phyloP scores from a whole-genome alignment of 1,284 basidiomycete genomes.

The Tremellales sp. region DNA sequence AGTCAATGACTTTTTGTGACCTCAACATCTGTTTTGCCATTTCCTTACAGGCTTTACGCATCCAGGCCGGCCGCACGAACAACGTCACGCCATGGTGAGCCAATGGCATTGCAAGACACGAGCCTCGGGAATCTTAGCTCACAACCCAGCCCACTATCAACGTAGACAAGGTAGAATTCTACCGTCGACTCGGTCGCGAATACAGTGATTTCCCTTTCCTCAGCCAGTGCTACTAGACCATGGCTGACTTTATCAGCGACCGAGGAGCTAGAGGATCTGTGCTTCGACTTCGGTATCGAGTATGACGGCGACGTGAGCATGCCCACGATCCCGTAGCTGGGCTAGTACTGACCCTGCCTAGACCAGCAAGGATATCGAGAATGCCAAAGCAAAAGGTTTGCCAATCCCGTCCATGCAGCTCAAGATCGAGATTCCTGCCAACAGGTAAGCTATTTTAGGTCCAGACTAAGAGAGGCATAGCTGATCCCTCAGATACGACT shows the following conservation, averaged over 20 bases:
- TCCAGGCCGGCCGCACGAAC: too few species aligned
- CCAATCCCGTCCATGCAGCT: conserved; percentile 83
- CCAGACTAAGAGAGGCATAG: neutral
- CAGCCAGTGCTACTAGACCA: neutral
- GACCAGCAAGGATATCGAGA: conserved; percentile 86
- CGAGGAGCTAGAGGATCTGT: conserved; percentile 90
- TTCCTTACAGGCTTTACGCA: too few species aligned
- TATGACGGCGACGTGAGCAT: conserved; percentile 86
- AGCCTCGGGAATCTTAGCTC: too few species aligned
- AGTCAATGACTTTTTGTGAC: too few species aligned
- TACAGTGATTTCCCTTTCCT: conserved; percentile 63
- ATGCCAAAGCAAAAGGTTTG: conserved; percentile 71
- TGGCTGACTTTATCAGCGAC: conserved; percentile 56
- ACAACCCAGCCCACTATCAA: conserved; percentile 85
- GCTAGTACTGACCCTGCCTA: conserved; percentile 38
- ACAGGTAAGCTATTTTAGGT: conserved; percentile 63
- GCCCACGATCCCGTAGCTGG: neutral
- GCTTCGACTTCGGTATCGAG: conserved; percentile 97
- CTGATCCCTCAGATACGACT: conserved; percentile 71
- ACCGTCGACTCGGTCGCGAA: conserved; percentile 73
- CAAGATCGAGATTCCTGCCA: conserved; percentile 98
- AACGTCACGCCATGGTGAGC: too few species aligned
- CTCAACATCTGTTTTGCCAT: too few species aligned
- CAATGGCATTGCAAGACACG: too few species aligned
- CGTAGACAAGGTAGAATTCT: conserved; percentile 93